Conservation (phyloP, 139 green algal species). For the Mesostigma viride region DNA sequence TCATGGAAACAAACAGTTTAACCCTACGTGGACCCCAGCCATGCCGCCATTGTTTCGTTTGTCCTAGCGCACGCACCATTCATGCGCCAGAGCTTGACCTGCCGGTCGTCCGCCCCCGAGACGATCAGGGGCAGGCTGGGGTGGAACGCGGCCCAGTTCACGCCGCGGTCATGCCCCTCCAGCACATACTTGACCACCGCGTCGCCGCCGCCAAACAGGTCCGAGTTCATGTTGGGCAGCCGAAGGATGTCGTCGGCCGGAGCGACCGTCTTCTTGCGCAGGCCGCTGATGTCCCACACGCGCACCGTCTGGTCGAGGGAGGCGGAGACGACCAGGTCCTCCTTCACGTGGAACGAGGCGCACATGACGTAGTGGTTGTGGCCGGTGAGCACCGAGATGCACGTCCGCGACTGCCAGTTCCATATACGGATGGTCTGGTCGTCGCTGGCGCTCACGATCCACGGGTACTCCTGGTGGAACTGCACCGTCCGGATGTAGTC, state of each 20-base stretch:
- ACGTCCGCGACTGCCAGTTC: conserved; percentile 96
- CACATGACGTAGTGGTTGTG: conserved; percentile 99
- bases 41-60: too few relatives aligned
- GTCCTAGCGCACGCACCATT: conserved; percentile 64
- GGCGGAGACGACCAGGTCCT: conserved; percentile 81
- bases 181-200: conserved; percentile 98
- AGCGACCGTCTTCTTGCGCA: conserved; percentile 87
- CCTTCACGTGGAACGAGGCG: conserved; percentile 92
- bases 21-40: too few relatives aligned
- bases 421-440: conserved; percentile 97
- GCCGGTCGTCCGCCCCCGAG: conserved; percentile 94
- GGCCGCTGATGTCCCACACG: conserved; percentile 94
- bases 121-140: conserved; percentile 94
- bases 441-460: conserved; percentile 91
- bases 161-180: conserved; percentile 94
- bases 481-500: conserved; percentile 98
- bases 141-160: conserved; percentile 99
- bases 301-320: conserved; percentile 92
- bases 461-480: conserved; percentile 81
- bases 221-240: conserved; percentile 74
- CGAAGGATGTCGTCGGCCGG: conserved; percentile 74
- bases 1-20: too few relatives aligned
- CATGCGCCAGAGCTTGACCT: conserved; percentile 98
- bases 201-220: conserved; percentile 95
- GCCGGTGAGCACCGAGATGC: conserved; percentile 92